These are phyloP conservation scores for Symbiotaphrina buchneri DNA, from an alignment of 495 filamentous ascomycete species.

Conservation along the genomic window DNA sequence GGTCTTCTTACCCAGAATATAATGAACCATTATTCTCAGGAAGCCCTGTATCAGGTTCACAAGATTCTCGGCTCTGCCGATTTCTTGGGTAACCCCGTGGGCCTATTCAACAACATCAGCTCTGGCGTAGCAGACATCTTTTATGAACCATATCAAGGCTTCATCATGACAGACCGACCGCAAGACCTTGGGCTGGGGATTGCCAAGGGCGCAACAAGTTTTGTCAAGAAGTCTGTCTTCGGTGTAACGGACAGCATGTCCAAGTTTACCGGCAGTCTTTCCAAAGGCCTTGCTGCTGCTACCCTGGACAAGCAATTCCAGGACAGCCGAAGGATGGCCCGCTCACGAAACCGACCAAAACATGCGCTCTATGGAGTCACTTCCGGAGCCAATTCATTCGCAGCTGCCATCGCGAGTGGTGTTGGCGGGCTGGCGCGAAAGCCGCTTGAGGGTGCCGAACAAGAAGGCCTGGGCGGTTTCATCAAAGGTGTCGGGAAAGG, in stretches of 20 bases:
- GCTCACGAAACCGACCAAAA: slow-evolving; percentile 82
- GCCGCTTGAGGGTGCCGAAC: slow-evolving; percentile 86
- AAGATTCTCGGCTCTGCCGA: slow-evolving; percentile 92
- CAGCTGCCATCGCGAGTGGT: slow-evolving; percentile 74
- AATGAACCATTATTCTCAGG: slow-evolving; percentile 84
- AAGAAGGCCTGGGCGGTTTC: slow-evolving; percentile 81
- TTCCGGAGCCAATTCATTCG: slow-evolving; percentile 84
- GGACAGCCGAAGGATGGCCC: slow-evolving; percentile 80
- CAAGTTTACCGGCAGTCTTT: slow-evolving; percentile 89
- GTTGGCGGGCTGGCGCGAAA: slow-evolving; percentile 84
- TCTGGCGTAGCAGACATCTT: slow-evolving; percentile 95
- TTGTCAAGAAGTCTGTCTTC: slow-evolving; percentile 96
- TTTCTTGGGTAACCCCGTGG: slow-evolving; percentile 96
- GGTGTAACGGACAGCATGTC: slow-evolving; percentile 90
- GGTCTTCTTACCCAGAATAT: slow-evolving; percentile 66
- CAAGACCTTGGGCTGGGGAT: slow-evolving; percentile 88
- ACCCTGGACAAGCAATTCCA: slow-evolving; percentile 98
- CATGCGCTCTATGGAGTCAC: slow-evolving; percentile 94
- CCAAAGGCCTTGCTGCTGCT: slow-evolving; percentile 83
- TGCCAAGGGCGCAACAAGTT: slow-evolving; percentile 87
- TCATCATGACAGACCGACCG: slow-evolving; percentile 87
- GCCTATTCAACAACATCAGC: slow-evolving; percentile 93
- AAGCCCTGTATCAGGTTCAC: slow-evolving; percentile 85
- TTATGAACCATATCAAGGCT: slow-evolving; percentile 94
- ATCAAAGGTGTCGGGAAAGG: slow-evolving; percentile 96